Evolutionary conservation across 2,329 filamentous ascomycete species (phyloP), one percentile per base, ranked within the genome.

Genomic region (Hirsutella thompsonii): DNA sequence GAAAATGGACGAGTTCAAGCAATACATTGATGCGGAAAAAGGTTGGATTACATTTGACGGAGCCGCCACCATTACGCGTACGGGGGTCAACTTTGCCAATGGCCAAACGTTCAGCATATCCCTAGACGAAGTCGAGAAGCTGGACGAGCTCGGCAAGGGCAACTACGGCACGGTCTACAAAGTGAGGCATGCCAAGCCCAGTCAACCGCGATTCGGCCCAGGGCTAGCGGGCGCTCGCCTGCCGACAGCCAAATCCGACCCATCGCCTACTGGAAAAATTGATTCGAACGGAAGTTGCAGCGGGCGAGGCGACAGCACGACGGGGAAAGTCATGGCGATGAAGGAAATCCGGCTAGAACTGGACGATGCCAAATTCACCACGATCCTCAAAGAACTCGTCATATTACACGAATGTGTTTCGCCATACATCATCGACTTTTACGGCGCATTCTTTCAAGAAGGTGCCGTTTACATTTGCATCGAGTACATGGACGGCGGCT

Each of bases 141-240:
- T 96, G 43, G 87, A 90, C 46, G 92, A 98, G 65, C 68, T 98
- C 11, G 92, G 92, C 37, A 98, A 96, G 62, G 92, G 92, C 33
- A 98, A 98, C 59, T 98, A 98, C 54, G 92, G 92, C 45, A 96
- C 90, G 1, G 92, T 98, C 4, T 96, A 94, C 72, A 95, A 92
- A 61, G 92, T 96, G 43, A 79, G 82, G 52, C 92, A 98, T 63
- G 79, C 83, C 42, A 81, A 87, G 54, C 72, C 71, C 11, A 61
- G 63, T 39, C 61, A 67, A 16, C 74, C 74, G 1, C 68, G 76
- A 29, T 78, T 80, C 45, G 74, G 77, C 1, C 67, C 69, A 39
- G 76, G 77, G 20, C 58, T 81, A 16, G 68, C 68, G 26, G 64
- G 68, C 29, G 64, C 63, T 2, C 60, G 62, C 11, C 51, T 68